Percentiles rank a stretch among this genome's conserved stretches.
Evolutionary conservation across 768 basidiomycete genomes (phyloP).

Genomic region (Paxillus involutus): DNA sequence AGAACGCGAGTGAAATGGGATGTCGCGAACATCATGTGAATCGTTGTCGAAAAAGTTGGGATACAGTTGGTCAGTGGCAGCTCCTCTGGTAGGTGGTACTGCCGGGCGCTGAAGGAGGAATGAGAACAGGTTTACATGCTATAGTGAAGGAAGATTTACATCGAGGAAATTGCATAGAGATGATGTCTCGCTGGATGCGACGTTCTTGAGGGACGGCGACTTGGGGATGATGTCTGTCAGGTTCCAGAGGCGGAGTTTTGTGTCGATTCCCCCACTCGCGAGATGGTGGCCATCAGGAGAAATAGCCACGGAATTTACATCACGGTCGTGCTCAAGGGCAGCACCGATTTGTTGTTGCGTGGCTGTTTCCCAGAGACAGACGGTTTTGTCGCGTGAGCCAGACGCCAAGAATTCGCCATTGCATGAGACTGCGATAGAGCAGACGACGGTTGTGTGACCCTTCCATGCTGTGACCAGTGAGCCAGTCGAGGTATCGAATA

Average conservation of each 20-base stretch:
- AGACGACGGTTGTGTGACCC: slow-evolving; percentile 19
- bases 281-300: slow-evolving; percentile 15
- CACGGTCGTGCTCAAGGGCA: slow-evolving; percentile 12
- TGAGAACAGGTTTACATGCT: no score
- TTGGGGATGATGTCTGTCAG: not conserved
- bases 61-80: no score
- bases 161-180: no score
- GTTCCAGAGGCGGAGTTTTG: slow-evolving; percentile 13
- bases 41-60: no score
- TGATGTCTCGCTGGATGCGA: no score
- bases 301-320: slow-evolving; percentile 15
- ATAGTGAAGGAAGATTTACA: no score
- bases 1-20: no score
- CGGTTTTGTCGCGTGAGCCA: slow-evolving; percentile 25
- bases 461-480: not conserved
- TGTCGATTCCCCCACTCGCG: slow-evolving; percentile 15
- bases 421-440: slow-evolving; percentile 17
- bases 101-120: no score
- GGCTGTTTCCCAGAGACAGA: slow-evolving; percentile 26
- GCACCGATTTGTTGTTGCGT: slow-evolving; percentile 18
- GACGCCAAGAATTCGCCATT: slow-evolving; percentile 22
- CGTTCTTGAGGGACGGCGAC: no score
- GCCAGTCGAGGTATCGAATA: slow-evolving; percentile 10
- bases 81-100: no score
- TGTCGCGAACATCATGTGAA: no score